Base-by-base conservation (phyloP, 177 flowering plant species). In the Tripterygium wilfordii region DNA sequence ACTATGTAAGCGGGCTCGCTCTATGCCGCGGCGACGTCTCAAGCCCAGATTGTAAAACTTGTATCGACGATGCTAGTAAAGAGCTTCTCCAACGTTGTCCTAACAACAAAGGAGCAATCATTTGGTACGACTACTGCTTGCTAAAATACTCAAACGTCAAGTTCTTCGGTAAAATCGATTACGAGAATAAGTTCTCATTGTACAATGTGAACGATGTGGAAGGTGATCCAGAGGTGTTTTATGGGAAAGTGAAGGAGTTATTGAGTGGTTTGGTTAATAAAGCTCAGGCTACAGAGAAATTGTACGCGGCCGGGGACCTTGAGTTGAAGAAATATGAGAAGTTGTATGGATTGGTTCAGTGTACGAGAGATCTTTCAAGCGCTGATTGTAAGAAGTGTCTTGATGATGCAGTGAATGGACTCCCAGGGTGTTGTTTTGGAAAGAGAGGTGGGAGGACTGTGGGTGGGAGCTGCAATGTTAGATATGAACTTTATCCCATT, bases 21-120 rank as follows among this genome's bases (percentile, higher is more conserved):
- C 62, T 64, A 5, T 74, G 76, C 42, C 48, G 76, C 8, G 73
- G 71, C 1, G 76, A 68, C 23, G 57, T 60, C 26, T 3, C 54
- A 1, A 1, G 14, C 15, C 2, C 42, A 0, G 57, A 53, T 0
- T 74, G 79, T 51, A 21, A 41, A 15, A 21, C 56, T 1, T 74
- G 79, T 26, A 23, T 68, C 0, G 27, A 3, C 1, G 30, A 23
- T 2, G 67, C 70, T 1, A 33, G 13, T 36, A 13, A 3, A 2
- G 57, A 58, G 27, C 48, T 67, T 13, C 49, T 17, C 10, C 4
- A 14, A 5, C 59, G 41, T 19, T 71, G 76, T 35, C 70, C 63
- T 0, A 21, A 22, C 18, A 41, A 58, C 17, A 58, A 48, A 24
- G 53, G 33, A 4, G 69, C 61, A 0, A 19, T 61, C 39, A 62